Base-by-base conservation (phyloP, 164 flowering plant species). In the Kingdonia uniflora region DNA sequence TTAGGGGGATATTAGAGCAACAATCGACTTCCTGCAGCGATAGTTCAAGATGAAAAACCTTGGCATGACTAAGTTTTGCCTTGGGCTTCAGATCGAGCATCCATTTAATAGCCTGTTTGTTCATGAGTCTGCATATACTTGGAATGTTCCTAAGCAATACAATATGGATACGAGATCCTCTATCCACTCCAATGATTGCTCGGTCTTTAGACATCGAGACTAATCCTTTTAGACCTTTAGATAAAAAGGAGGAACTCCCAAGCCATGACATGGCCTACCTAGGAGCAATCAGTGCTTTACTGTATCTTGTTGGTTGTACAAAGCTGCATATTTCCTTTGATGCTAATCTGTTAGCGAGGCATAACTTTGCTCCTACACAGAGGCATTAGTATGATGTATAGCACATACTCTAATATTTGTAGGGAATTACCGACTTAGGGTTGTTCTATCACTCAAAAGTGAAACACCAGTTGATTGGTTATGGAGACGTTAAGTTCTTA, bases 11-110 rank as follows among this genome's bases (percentile, higher is more conserved):
- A 13, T 49, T 26, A 1, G 15, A 8, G 26, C 24, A 22, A n/a
- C 0, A 5, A 35, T 5, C 24, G 15, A 24, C 6, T 49, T 11
- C 8, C 6, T 49, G 26, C 21, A 24, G 17, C 21, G 15, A 24
- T 29, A 49, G 15, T 49, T 49, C 11, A 33, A 49, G 37, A 49
- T 49, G 38, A 49, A 25, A 22, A 1, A 49, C 26, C 19, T 49
- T 15, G 39, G 38, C 13, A 49, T 21, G 26, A 49, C n/a, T 10
- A 24, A 49, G 4, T 29, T 29, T 29, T 29, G 35, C 35, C 35
- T 29, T 3, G 35, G 35, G 35, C 4, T 29, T 29, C 52, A 24
- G 19, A 49, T 26, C 39, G 52, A 49, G 11, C 51, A 47, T 47
- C 11, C 14, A 20, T 2, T 29, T 11, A 7, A 25, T 26, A 14